These are phyloP conservation scores for Colletotrichum aenigma DNA, from an alignment of 2,329 filamentous ascomycete genomes.

Conservation along the genomic window DNA sequence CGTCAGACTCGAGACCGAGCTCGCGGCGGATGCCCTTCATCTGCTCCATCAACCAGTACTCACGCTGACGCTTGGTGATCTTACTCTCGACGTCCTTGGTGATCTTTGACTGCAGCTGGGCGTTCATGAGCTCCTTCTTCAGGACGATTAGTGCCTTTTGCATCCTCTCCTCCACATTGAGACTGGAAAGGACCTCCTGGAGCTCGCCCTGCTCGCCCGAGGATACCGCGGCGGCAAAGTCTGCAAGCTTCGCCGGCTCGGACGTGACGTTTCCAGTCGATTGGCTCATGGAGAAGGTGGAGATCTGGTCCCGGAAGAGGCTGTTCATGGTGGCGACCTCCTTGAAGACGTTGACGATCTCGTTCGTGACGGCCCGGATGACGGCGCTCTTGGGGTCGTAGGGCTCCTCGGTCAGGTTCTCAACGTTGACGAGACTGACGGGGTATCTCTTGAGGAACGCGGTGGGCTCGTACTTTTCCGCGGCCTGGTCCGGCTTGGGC, in stretches of 20 bases:
- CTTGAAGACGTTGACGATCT: slow-evolving; percentile 99
- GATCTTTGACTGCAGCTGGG: slow-evolving; percentile 95
- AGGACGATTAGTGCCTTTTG: slow-evolving; percentile 90
- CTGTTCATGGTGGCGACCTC: slow-evolving; percentile 94
- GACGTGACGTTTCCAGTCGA: slow-evolving; percentile 94
- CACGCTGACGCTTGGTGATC: slow-evolving; percentile 94
- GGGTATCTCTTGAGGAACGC: slow-evolving; percentile 90
- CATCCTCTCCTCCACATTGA: slow-evolving; percentile 91
- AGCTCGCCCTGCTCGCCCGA: slow-evolving; percentile 90
- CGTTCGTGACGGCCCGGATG: slow-evolving; percentile 90
- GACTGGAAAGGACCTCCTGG: slow-evolving; percentile 85
- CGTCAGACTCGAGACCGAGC: slow-evolving; percentile 94
- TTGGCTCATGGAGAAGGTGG: slow-evolving; percentile 94
- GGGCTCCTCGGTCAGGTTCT: slow-evolving; percentile 88
- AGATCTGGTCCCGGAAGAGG: slow-evolving; percentile 95
- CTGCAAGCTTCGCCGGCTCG: slow-evolving; percentile 92
- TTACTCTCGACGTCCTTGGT: slow-evolving; percentile 97
- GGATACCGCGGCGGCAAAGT: slow-evolving; percentile 97
- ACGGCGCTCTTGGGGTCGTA: slow-evolving; percentile 89
- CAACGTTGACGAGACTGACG: slow-evolving; percentile 93
- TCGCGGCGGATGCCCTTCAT: slow-evolving; percentile 98
- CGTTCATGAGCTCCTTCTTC: slow-evolving; percentile 99
- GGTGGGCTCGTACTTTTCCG: slow-evolving; percentile 79
- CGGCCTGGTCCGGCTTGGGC: slow-evolving; percentile 52
- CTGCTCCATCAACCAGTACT: slow-evolving; percentile 99